Percentiles rank a stretch among this genome's conserved stretches.
Evolutionary conservation across 345 rosid genomes (phyloP).

Genomic region (Rhodamnia rubescens): DNA sequence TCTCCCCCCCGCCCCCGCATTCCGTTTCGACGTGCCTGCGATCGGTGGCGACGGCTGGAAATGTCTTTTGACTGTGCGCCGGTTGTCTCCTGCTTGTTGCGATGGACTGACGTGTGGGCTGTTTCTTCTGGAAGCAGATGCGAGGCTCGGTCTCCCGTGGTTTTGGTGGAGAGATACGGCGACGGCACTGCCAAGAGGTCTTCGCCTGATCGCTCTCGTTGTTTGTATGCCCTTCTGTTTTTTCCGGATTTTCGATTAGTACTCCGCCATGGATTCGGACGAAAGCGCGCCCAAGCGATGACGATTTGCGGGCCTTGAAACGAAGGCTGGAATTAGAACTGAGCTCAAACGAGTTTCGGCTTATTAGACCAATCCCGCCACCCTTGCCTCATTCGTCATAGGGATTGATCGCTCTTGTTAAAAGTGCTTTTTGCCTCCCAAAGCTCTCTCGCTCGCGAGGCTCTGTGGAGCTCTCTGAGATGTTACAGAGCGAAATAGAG

Average conservation of each 20-base stretch:
- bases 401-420: background rate
- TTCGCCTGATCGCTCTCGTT: background rate
- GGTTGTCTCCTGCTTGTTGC: background rate
- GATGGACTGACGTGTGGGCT: background rate
- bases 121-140: background rate
- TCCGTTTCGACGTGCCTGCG: background rate
- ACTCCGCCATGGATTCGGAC: background rate
- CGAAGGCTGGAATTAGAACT: background rate
- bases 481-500: background rate
- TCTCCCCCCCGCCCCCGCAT: background rate
- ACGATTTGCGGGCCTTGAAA: no score
- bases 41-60: background rate
- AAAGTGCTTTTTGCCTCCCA: no score
- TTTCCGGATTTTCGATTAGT: background rate
- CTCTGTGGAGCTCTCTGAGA: background rate
- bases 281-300: background rate
- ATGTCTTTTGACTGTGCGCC: background rate
- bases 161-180: conserved; percentile 75
- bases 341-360: background rate
- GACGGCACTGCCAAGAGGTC: conserved; percentile 73
- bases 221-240: background rate
- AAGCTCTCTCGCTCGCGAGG: no score
- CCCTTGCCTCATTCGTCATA: background rate
- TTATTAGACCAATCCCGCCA: background rate
- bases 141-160: conserved; percentile 5